Conservation (phyloP, 2,329 filamentous ascomycete species). For the Aspergillus alliaceus region DNA sequence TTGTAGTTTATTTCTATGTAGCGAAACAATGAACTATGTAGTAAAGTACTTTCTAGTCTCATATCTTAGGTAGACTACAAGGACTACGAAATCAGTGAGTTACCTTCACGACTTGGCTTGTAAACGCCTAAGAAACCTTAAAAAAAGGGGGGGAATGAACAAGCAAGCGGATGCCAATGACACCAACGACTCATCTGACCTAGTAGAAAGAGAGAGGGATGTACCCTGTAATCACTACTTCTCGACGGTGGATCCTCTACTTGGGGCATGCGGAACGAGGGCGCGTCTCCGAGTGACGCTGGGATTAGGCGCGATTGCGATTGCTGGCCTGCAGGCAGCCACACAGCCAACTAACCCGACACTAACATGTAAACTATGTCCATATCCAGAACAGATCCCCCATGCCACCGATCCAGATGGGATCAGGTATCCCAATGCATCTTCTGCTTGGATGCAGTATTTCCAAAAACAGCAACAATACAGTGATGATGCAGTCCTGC, state of each 20-base stretch:
- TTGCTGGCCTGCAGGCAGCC: constrained; percentile 20
- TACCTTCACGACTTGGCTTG: background rate
- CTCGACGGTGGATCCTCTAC: constrained; percentile 3
- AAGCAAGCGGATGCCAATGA: background rate
- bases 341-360: constrained; percentile 7
- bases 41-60: background rate
- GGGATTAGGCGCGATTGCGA: constrained; percentile 18
- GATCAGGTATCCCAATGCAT: constrained; percentile 6
- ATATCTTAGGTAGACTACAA: background rate
- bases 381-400: constrained; percentile 4
- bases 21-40: background rate
- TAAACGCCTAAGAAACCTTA: constrained; percentile 1
- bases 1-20: background rate
- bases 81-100: background rate
- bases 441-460: constrained; percentile 8
- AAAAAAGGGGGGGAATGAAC: background rate
- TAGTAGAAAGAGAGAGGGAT: background rate
- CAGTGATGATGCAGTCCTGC: constrained; percentile 15
- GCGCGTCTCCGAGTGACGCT: constrained; percentile 28
- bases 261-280: constrained; percentile 19
- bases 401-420: constrained; percentile 19
- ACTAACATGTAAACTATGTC: background rate
- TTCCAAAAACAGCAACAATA: constrained; percentile 19
- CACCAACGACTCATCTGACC: constrained; percentile 17
- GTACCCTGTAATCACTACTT: constrained; percentile 5